Evolutionary conservation across 495 filamentous ascomycete species (phyloP).

Genomic region (Lophium mytilinum): DNA sequence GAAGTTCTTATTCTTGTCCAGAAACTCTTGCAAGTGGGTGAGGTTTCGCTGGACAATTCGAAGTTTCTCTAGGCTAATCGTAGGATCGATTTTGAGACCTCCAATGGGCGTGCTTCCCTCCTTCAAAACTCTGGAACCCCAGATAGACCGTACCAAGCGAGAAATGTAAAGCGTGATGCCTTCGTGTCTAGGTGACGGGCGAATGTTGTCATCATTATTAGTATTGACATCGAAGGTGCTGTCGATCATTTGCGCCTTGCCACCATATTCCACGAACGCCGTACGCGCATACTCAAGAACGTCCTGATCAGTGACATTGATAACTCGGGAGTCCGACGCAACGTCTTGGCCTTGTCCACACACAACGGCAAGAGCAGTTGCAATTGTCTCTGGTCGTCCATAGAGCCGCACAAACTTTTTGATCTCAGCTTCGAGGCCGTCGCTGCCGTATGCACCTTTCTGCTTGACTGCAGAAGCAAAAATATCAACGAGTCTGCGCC

Average conservation of each 20-base stretch:
- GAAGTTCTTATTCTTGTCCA: constrained; percentile 73
- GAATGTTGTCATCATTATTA: constrained; percentile 64
- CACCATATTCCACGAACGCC: constrained; percentile 83
- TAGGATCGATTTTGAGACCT: constrained; percentile 40
- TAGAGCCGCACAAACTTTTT: constrained; percentile 75
- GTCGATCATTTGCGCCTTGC: constrained; percentile 68
- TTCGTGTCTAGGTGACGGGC: constrained; percentile 79
- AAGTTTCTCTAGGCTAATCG: constrained; percentile 56
- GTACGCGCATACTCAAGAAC: constrained; percentile 75
- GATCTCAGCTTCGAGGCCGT: constrained; percentile 70
- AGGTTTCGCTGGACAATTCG: constrained; percentile 71
- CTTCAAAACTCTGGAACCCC: constrained; percentile 60
- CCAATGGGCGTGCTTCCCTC: constrained; percentile 51
- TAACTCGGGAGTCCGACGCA: constrained; percentile 58
- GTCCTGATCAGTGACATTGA: constrained; percentile 66
- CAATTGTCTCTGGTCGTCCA: constrained; percentile 75
- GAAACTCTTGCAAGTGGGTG: constrained; percentile 66
- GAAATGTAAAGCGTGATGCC: constrained; percentile 82
- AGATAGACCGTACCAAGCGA: constrained; percentile 74
- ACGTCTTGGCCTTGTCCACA: constrained; percentile 84
- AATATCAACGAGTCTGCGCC: constrained; percentile 81
- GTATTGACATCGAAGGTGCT: constrained; percentile 56
- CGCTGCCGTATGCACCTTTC: constrained; percentile 53
- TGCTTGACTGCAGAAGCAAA: constrained; percentile 72
- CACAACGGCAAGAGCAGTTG: constrained; percentile 89